Percentiles rank a stretch among this genome's conserved stretches.
phyloP scores from a whole-genome alignment of 352 stramenopile genomes.

The Pythium utonaiense region DNA sequence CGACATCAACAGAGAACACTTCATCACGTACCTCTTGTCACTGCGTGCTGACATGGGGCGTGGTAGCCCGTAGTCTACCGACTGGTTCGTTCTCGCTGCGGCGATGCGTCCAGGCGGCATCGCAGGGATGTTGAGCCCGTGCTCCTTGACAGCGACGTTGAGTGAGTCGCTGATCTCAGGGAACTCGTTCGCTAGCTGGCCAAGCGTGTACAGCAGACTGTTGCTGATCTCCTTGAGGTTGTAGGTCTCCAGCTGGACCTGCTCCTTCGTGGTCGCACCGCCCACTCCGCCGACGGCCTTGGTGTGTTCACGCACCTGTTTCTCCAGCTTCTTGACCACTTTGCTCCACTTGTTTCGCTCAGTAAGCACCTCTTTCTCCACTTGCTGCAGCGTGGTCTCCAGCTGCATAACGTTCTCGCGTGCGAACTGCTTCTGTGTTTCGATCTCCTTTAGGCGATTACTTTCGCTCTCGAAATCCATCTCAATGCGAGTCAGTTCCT shows the following conservation, averaged over 20 bases:
- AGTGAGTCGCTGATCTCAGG: slow-evolving; percentile 89
- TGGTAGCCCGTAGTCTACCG: slow-evolving; percentile 30
- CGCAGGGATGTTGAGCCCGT: slow-evolving; percentile 74
- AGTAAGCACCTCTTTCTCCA: slow-evolving; percentile 64
- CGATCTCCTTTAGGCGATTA: slow-evolving; percentile 64
- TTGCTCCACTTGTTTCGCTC: slow-evolving; percentile 71
- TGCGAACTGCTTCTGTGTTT: slow-evolving; percentile 60
- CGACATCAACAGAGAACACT: too few species aligned
- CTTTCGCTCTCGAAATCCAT: slow-evolving; percentile 79
- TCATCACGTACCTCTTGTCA: slow-evolving; percentile 55
- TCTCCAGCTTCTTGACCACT: slow-evolving; percentile 67
- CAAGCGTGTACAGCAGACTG: slow-evolving; percentile 89
- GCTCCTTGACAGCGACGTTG: slow-evolving; percentile 57
- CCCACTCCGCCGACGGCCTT: slow-evolving; percentile 32
- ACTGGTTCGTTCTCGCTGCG: slow-evolving; percentile 37
- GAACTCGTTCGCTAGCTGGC: slow-evolving; percentile 92
- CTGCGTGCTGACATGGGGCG: slow-evolving; percentile 62
- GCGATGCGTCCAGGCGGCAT: slow-evolving; percentile 66
- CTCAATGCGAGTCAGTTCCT: slow-evolving; percentile 89
- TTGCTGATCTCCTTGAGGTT: slow-evolving; percentile 80
- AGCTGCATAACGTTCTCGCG: slow-evolving; percentile 62
- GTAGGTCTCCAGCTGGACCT: slow-evolving; percentile 77
- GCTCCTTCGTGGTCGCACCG: slow-evolving; percentile 53
- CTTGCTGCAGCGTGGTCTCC: slow-evolving; percentile 49
- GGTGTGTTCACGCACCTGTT: slow-evolving; percentile 56